Conservation (phyloP, 2,329 filamentous ascomycete species). For the Leptodontidium sp. region DNA sequence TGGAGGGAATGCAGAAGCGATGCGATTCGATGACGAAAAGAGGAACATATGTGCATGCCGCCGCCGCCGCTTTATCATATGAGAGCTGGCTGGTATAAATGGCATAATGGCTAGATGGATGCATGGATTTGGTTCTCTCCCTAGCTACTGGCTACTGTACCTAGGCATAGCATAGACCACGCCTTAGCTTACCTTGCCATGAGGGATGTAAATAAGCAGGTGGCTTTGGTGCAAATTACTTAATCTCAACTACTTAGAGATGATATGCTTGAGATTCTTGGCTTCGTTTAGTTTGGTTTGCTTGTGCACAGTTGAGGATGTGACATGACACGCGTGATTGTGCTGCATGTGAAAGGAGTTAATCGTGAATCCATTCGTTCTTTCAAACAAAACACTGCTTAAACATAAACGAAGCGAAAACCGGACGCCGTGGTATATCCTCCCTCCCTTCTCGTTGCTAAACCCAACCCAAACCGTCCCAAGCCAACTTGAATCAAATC, state of each 20-base stretch:
- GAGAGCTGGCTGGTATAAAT: slow-evolving; percentile 8
- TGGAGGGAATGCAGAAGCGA: not conserved
- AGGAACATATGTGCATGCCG: slow-evolving; percentile 1
- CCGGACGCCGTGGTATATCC: slow-evolving; percentile 33
- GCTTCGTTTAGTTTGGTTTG: too few species aligned
- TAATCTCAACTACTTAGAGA: slow-evolving; percentile 32
- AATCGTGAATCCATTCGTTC: not conserved
- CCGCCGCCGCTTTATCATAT: slow-evolving; percentile 5
- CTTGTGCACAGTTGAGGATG: not conserved
- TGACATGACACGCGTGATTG: not conserved
- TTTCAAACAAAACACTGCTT: not conserved
- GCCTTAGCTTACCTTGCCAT: not conserved
- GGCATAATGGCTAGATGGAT: slow-evolving; percentile 10
- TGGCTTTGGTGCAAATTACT: slow-evolving; percentile 3
- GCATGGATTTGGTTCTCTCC: slow-evolving; percentile 8
- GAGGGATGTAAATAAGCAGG: not conserved
- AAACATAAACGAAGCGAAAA: not conserved
- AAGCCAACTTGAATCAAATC: not conserved
- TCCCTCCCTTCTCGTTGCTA: slow-evolving; percentile 6
- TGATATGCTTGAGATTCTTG: not conserved
- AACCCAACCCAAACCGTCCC: not conserved
- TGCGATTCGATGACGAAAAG: too few species aligned
- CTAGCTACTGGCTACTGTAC: not conserved
- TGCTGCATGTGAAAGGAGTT: not conserved
- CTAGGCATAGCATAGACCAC: not conserved